Evolutionary conservation across 2,329 filamentous ascomycete species (phyloP).

Genomic region (Aspergillus sp.): DNA sequence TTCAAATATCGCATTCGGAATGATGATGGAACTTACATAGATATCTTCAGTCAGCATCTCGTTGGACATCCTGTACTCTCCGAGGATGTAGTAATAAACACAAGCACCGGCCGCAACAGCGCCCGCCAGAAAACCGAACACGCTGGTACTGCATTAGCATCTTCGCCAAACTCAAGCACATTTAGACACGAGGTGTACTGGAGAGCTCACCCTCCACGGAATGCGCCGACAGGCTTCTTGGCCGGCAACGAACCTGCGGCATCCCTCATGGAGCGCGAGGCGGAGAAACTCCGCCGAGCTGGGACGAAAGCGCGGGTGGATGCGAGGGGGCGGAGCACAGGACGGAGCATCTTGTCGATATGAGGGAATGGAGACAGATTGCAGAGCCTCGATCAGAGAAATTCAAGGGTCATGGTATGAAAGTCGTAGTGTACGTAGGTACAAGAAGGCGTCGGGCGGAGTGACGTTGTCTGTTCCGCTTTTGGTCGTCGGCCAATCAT

Average conservation of each 20-base stretch:
- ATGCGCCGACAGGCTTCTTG: slow-evolving; percentile 68
- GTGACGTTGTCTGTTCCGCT: slow-evolving; percentile 6
- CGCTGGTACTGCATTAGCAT: slow-evolving; percentile 47
- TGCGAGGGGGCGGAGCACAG: slow-evolving; percentile 15
- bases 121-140: slow-evolving; percentile 90
- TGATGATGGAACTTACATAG: slow-evolving; percentile 66
- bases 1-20: background rate
- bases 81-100: slow-evolving; percentile 88
- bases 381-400: background rate
- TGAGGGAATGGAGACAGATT: slow-evolving; percentile 8
- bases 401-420: slow-evolving; percentile 8
- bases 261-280: slow-evolving; percentile 36
- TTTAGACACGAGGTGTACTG: background rate
- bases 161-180: background rate
- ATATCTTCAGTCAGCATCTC: slow-evolving; percentile 94
- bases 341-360: slow-evolving; percentile 16
- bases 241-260: slow-evolving; percentile 48
- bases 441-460: background rate
- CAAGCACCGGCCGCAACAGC: slow-evolving; percentile 73
- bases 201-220: slow-evolving; percentile 65
- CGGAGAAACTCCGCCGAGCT: slow-evolving; percentile 32
- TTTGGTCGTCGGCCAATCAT: slow-evolving; percentile 2
- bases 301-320: slow-evolving; percentile 21
- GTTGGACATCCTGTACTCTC: slow-evolving; percentile 92
- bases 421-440: too few relatives aligned